phyloP scores from a whole-genome alignment of 345 rosid species.

The Chamaenerion angustifolium region DNA sequence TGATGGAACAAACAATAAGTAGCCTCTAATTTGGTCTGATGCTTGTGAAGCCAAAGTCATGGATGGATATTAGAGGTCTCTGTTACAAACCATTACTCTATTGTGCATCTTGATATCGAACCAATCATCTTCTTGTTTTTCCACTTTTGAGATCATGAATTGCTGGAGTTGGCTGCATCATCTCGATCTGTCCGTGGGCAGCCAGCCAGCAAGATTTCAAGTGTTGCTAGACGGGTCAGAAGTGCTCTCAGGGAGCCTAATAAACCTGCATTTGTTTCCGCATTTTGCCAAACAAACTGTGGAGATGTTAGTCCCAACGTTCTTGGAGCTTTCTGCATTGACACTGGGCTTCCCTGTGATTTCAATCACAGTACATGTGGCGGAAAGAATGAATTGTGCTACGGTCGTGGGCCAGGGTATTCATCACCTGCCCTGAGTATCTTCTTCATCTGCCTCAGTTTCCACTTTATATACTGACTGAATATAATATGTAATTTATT shows the following conservation, averaged over 20 bases:
- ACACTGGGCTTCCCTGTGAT: conserved; percentile 92
- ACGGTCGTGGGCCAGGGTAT: conserved; percentile 98
- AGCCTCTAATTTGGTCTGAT: too few relatives aligned
- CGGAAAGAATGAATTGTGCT: conserved; percentile 85
- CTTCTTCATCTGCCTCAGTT: neutral
- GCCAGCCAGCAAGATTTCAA: conserved; percentile 47
- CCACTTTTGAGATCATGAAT: conserved; percentile 45
- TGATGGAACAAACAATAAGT: too few relatives aligned
- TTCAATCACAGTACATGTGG: conserved; percentile 96
- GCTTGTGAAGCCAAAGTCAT: too few relatives aligned
- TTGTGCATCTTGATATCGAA: too few relatives aligned
- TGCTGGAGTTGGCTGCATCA: conserved; percentile 84
- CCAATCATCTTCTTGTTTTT: too few relatives aligned
- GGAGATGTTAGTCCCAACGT: conserved; percentile 99
- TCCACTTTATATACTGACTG: neutral
- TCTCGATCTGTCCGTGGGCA: conserved; percentile 62
- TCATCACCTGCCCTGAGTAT: neutral
- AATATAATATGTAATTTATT: conserved; percentile 1
- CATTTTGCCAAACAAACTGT: conserved; percentile 93
- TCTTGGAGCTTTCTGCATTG: conserved; percentile 84
- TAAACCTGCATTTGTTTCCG: conserved; percentile 80
- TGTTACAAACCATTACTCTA: too few relatives aligned
- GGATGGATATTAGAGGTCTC: too few relatives aligned
- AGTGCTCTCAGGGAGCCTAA: conserved; percentile 66
- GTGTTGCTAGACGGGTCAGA: conserved; percentile 70